Conservation (phyloP, 2,329 filamentous ascomycete genomes). For the Tricladium varicosporioides region DNA sequence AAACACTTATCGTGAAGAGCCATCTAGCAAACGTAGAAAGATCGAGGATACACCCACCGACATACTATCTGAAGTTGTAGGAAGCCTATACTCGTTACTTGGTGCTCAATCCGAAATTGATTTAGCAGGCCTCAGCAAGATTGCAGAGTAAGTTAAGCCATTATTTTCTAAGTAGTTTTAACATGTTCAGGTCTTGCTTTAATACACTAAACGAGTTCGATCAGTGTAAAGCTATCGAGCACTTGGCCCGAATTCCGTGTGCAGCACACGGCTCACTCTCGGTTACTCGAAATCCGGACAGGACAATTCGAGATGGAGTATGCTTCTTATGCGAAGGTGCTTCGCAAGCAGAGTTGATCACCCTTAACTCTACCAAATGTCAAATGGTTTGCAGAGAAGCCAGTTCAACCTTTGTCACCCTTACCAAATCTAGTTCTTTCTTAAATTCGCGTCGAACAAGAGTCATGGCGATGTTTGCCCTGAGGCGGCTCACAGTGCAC, state of each 20-base stretch:
- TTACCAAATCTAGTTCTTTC: constrained; percentile 46
- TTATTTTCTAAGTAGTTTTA: neutral
- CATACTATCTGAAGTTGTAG: constrained; percentile 35
- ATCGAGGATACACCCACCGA: constrained; percentile 30
- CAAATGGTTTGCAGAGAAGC: constrained; percentile 37
- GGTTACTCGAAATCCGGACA: constrained; percentile 27
- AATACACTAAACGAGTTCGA: constrained; percentile 44
- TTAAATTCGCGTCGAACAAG: constrained; percentile 57
- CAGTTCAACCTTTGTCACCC: constrained; percentile 44
- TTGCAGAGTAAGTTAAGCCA: constrained; percentile 46
- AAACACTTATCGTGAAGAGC: constrained; percentile 8
- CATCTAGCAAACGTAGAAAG: constrained; percentile 31
- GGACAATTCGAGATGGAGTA: constrained; percentile 24
- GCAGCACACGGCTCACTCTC: constrained; percentile 47
- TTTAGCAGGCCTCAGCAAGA: constrained; percentile 40
- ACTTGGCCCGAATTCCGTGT: constrained; percentile 58
- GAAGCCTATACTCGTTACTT: constrained; percentile 35
- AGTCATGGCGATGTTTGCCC: constrained; percentile 67
- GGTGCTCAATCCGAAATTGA: constrained; percentile 34
- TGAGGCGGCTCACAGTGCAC: constrained; percentile 70
- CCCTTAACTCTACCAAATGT: constrained; percentile 16
- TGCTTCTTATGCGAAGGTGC: constrained; percentile 33
- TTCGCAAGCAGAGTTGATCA: constrained; percentile 12
- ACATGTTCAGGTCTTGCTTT: constrained; percentile 40
- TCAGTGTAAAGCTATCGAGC: constrained; percentile 51